Percentiles rank a stretch among this genome's conserved stretches.
phyloP scores from a whole-genome alignment of 139 green algal species.

The Chlorella sp. region DNA sequence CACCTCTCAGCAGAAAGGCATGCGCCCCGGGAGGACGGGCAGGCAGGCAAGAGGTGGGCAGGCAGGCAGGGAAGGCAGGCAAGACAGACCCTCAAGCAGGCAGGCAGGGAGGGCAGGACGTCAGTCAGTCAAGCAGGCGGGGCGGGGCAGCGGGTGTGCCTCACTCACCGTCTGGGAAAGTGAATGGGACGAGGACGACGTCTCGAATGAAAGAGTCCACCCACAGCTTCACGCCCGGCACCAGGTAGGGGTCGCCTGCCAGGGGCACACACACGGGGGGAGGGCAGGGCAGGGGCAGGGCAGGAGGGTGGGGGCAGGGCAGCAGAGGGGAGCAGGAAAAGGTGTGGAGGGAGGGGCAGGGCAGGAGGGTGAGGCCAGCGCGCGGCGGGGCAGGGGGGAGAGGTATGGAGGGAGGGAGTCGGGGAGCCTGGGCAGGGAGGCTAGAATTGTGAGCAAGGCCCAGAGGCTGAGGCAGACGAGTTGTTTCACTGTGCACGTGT shows the following conservation, averaged over 20 bases:
- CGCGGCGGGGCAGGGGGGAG: too few species aligned
- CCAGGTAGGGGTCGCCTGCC: conserved; percentile 33
- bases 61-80: too few species aligned
- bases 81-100: background rate
- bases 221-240: conserved; percentile 41
- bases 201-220: conserved; percentile 39
- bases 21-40: background rate
- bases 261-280: background rate
- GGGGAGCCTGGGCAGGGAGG: too few species aligned
- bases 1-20: background rate
- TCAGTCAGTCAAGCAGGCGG: background rate
- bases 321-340: background rate
- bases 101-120: background rate
- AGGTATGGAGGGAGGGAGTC: too few species aligned
- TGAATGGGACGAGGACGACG: conserved; percentile 39
- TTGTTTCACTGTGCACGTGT: too few species aligned
- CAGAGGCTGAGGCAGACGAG: too few species aligned
- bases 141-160: background rate
- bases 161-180: conserved; percentile 31
- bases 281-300: background rate
- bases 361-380: too few species aligned
- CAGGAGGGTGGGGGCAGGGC: too few species aligned
- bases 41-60: too few species aligned
- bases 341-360: too few species aligned
- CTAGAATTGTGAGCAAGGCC: too few species aligned